Percentiles rank a stretch among this genome's conserved stretches.
These are phyloP conservation scores for Allium fistulosum DNA, from an alignment of 106 monocot genomes.

Conservation along the genomic window DNA sequence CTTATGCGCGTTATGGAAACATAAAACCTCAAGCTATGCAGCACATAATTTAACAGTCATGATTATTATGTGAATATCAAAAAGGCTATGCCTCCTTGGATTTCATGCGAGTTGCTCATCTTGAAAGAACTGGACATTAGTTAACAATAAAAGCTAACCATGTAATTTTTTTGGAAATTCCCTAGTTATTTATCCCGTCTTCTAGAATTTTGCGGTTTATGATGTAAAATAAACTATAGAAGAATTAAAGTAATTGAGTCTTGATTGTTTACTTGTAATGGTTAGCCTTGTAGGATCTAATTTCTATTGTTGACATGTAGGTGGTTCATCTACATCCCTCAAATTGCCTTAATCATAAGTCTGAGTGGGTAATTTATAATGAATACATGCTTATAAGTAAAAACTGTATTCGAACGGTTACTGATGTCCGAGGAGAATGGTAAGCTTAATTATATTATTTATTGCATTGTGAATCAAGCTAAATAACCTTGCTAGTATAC, in stretches of 20 bases:
- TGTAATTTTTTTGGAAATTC: constrained; percentile 4
- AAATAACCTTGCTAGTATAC: no score
- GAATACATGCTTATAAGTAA: constrained; percentile 62
- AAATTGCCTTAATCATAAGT: constrained; percentile 63
- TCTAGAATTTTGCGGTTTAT: no score
- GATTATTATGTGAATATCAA: constrained; percentile 68
- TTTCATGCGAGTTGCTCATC: constrained; percentile 84
- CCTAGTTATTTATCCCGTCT: no score
- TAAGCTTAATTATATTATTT: constrained; percentile 11
- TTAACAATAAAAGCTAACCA: constrained; percentile 75
- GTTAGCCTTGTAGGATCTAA: no score
- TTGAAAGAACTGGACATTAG: constrained; percentile 61
- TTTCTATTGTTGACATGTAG: constrained; percentile 14
- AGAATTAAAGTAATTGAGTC: no score
- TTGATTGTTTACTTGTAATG: no score
- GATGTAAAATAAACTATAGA: no score
- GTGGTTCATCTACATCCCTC: constrained; percentile 78
- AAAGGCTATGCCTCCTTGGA: constrained; percentile 59
- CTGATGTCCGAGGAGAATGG: constrained; percentile 65
- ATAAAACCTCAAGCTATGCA: constrained; percentile 68
- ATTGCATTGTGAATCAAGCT: no score
- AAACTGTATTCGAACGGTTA: constrained; percentile 69
- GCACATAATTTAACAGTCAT: constrained; percentile 60
- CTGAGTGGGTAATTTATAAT: constrained; percentile 80
- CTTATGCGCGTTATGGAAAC: constrained; percentile 65